phyloP scores from a whole-genome alignment of 768 basidiomycete genomes.

The Lentinus brumalis region DNA sequence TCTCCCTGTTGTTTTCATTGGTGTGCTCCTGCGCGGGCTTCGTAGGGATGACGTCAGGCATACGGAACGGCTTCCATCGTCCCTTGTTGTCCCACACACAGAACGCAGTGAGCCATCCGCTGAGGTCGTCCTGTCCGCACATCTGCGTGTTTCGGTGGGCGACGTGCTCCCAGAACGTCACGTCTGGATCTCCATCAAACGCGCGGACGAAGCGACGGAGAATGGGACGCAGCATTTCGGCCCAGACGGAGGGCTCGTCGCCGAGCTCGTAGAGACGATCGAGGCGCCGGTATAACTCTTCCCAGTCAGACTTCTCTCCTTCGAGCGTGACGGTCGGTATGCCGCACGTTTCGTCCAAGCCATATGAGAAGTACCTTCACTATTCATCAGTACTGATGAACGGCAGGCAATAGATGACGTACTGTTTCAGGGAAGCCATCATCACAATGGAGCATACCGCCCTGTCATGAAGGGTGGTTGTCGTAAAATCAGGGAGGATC shows the following conservation, averaged over 20 bases:
- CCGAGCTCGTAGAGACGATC: slow-evolving; percentile 29
- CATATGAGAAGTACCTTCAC: slow-evolving; percentile 22
- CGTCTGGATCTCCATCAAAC: slow-evolving; percentile 27
- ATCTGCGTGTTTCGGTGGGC: not conserved
- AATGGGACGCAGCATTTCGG: slow-evolving; percentile 30
- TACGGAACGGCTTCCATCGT: not conserved
- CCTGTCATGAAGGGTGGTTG: slow-evolving; percentile 31
- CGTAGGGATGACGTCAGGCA: not conserved
- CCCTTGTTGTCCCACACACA: slow-evolving; percentile 15
- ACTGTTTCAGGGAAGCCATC: slow-evolving; percentile 31
- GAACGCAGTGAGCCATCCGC: slow-evolving; percentile 22
- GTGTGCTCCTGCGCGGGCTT: not conserved
- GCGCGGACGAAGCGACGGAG: slow-evolving; percentile 30
- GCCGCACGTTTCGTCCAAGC: slow-evolving; percentile 22
- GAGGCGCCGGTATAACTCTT: slow-evolving; percentile 17
- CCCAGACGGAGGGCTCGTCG: slow-evolving; percentile 26
- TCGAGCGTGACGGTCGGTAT: slow-evolving; percentile 30
- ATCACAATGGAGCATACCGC: slow-evolving; percentile 30
- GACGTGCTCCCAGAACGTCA: slow-evolving; percentile 18
- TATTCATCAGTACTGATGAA: not conserved
- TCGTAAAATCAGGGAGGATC: slow-evolving; percentile 34
- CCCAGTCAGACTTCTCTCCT: slow-evolving; percentile 28
- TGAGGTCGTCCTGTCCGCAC: slow-evolving; percentile 7
- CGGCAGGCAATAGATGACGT: not conserved
- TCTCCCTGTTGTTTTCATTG: not conserved